These are phyloP conservation scores for Echinosophora koreensis DNA, from an alignment of 306 rosid species.

Conservation along the genomic window DNA sequence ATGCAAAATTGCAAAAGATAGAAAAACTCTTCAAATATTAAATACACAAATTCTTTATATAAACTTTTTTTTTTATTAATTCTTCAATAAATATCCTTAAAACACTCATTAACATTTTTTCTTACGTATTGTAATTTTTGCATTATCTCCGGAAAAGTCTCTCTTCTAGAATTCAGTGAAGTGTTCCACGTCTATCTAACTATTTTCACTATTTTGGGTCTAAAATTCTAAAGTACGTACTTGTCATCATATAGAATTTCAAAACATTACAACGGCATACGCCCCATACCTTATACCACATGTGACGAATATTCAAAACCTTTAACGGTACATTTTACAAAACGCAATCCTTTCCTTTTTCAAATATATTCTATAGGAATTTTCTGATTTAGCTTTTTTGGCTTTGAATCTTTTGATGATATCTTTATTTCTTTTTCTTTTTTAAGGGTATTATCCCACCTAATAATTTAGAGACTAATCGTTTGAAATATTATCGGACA, in stretches of 20 bases:
- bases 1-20: no score
- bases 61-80: no score
- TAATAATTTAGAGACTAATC: no score
- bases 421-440: conserved; percentile 23
- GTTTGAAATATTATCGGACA: no score
- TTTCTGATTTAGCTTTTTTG: no score
- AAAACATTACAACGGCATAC: conserved; percentile 41
- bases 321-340: conserved; percentile 53
- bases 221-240: not conserved
- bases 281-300: conserved; percentile 35
- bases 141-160: not conserved
- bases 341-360: not conserved
- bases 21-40: no score
- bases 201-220: not conserved
- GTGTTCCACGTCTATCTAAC: not conserved
- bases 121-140: not conserved
- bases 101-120: no score
- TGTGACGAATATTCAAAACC: conserved; percentile 43
- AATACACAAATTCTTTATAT: no score
- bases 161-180: conserved; percentile 26
- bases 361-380: no score
- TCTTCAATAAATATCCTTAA: no score
- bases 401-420: no score
- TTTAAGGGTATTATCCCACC: no score
- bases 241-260: conserved; percentile 12